These are phyloP conservation scores for Cicer pinnatifidum DNA, from an alignment of 306 rosid species.

Conservation along the genomic window DNA sequence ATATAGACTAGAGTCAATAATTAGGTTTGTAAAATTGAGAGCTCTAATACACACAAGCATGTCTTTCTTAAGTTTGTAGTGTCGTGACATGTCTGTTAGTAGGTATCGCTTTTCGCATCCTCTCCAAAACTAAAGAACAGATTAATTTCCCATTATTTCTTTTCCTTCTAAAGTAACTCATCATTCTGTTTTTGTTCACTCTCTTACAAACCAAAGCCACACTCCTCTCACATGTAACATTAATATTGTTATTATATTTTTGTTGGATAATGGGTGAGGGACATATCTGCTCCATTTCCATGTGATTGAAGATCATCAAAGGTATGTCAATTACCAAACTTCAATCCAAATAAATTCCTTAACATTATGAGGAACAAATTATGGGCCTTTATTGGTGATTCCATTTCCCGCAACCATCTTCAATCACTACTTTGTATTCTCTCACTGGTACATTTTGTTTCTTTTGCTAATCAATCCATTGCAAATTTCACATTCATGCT, in stretches of 20 bases:
- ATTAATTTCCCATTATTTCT: slow-evolving; percentile 10
- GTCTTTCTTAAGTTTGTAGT: slow-evolving; percentile 42
- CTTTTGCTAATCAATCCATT: slow-evolving; percentile 19
- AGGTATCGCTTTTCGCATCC: slow-evolving; percentile 33
- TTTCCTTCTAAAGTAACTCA: slow-evolving; percentile 5
- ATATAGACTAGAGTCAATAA: no score
- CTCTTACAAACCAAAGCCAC: slow-evolving; percentile 36
- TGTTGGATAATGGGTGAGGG: slow-evolving; percentile 78
- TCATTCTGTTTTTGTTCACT: slow-evolving; percentile 27
- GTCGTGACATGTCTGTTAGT: slow-evolving; percentile 46
- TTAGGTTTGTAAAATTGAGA: no score
- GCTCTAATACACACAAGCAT: no score
- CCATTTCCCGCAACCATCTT: slow-evolving; percentile 83
- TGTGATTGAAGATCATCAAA: slow-evolving; percentile 66
- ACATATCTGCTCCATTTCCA: slow-evolving; percentile 68
- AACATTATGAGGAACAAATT: slow-evolving; percentile 65
- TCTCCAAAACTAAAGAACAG: not conserved
- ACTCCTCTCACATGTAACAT: slow-evolving; percentile 19
- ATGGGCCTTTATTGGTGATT: slow-evolving; percentile 81
- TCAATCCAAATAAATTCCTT: slow-evolving; percentile 65
- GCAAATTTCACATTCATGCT: slow-evolving; percentile 4
- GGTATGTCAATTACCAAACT: slow-evolving; percentile 65
- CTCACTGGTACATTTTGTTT: slow-evolving; percentile 58
- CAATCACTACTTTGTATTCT: slow-evolving; percentile 82
- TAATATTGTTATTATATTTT: slow-evolving; percentile 36